Percentiles rank a stretch among this genome's conserved stretches.
These are phyloP conservation scores for Skeletonema costatum DNA, from an alignment of 108 stramenopile genomes.

Conservation along the genomic window DNA sequence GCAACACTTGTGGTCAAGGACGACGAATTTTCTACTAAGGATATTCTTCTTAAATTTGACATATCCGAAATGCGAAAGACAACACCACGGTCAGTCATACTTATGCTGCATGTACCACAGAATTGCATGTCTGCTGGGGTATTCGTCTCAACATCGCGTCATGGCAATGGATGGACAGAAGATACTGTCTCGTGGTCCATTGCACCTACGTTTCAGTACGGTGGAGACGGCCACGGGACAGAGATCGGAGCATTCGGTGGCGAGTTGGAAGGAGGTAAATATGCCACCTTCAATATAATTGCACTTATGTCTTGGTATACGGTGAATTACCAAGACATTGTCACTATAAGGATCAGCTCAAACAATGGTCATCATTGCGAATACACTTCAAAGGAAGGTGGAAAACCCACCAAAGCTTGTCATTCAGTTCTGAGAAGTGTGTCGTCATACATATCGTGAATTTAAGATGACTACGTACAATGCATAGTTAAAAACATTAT, in stretches of 20 bases:
- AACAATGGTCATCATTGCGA: conserved; percentile 2
- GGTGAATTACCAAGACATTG: not conserved
- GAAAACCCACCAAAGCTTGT: conserved; percentile 7
- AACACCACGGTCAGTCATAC: not conserved
- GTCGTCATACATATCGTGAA: not conserved
- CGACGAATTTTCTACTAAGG: not conserved
- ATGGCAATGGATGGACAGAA: not conserved
- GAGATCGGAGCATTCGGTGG: not conserved
- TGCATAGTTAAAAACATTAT: too few species aligned
- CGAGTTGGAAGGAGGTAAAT: not conserved
- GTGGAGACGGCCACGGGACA: not conserved
- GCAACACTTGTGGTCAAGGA: not conserved
- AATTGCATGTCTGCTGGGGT: not conserved
- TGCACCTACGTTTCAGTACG: not conserved
- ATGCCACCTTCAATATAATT: not conserved
- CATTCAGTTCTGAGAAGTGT: not conserved
- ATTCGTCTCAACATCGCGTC: not conserved
- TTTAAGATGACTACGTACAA: too few species aligned
- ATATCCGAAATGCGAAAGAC: not conserved
- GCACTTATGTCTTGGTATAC: not conserved
- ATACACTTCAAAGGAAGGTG: conserved; percentile 2
- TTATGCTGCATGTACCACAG: not conserved
- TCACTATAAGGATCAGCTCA: conserved; percentile 1
- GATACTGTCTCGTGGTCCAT: not conserved
- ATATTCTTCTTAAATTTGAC: not conserved